Conservation (phyloP, 2,329 filamentous ascomycete genomes). For the Ophiognomonia clavigignenti-juglandacearum region DNA sequence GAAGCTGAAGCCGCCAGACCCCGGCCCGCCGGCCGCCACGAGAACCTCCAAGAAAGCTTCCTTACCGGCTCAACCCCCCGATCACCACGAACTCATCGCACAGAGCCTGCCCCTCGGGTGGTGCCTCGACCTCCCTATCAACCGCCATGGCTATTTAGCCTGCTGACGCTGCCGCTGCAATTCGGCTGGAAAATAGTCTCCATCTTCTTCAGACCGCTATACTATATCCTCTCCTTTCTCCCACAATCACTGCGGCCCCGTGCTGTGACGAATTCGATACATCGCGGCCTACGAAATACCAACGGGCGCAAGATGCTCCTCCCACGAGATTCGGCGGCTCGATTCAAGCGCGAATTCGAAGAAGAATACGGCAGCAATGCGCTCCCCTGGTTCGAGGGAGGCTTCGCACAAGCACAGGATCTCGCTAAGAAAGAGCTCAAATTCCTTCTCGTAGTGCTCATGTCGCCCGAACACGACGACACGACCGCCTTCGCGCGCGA, state of each 20-base stretch:
- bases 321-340: slow-evolving; percentile 79
- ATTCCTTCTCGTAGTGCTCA: slow-evolving; percentile 80
- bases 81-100: slow-evolving; percentile 30
- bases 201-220: slow-evolving; percentile 65
- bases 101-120: slow-evolving; percentile 75
- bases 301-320: slow-evolving; percentile 70
- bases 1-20: slow-evolving; percentile 59
- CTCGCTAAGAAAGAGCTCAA: slow-evolving; percentile 85
- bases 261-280: slow-evolving; percentile 48
- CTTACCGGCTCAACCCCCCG: slow-evolving; percentile 29
- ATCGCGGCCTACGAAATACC: slow-evolving; percentile 51
- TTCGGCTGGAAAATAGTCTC: slow-evolving; percentile 70
- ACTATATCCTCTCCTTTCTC: slow-evolving; percentile 76
- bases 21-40: slow-evolving; percentile 58
- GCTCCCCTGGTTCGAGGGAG: slow-evolving; percentile 78
- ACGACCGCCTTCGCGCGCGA: slow-evolving; percentile 76
- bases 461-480: slow-evolving; percentile 93
- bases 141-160: slow-evolving; percentile 69
- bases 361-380: slow-evolving; percentile 77
- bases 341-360: slow-evolving; percentile 90
- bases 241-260: slow-evolving; percentile 59
- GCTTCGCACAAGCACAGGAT: slow-evolving; percentile 89
- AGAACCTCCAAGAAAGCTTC: slow-evolving; percentile 66
- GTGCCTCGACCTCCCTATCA: slow-evolving; percentile 70
- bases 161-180: slow-evolving; percentile 73